Conservation (phyloP, 2,329 filamentous ascomycete species). For the Apiospora pterosperma region DNA sequence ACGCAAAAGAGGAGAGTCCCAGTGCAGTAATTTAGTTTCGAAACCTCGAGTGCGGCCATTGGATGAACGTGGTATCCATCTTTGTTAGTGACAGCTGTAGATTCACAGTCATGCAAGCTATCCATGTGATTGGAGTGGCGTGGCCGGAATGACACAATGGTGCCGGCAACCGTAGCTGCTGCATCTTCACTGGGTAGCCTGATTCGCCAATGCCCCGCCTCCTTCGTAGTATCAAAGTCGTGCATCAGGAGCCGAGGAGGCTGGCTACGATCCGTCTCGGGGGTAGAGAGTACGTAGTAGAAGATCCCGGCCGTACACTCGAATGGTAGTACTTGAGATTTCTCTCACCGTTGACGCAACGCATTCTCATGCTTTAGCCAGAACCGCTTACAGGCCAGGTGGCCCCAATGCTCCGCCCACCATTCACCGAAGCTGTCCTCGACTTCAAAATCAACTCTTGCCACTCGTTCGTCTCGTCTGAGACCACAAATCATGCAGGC, state of each 20-base stretch:
- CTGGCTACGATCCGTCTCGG: not conserved
- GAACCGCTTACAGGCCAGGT: constrained; percentile 76
- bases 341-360: constrained; percentile 60
- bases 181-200: not conserved
- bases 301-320: not conserved
- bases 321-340: not conserved
- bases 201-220: not conserved
- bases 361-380: constrained; percentile 75
- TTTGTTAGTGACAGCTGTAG: not conserved
- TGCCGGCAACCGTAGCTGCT: not conserved
- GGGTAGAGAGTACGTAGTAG: not conserved
- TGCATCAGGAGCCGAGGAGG: not conserved
- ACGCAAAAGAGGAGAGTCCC: not conserved
- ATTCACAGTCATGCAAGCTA: not conserved
- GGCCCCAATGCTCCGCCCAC: constrained; percentile 90
- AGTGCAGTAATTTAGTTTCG: not conserved
- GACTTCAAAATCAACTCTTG: constrained; percentile 70
- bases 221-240: not conserved
- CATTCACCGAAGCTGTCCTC: constrained; percentile 95
- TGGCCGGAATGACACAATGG: not conserved
- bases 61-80: not conserved
- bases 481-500: constrained; percentile 83
- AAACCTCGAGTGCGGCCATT: not conserved
- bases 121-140: not conserved
- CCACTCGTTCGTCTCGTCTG: constrained; percentile 79